A percentile compares a stretch with the other conserved stretches of the same genome.
Conservation (phyloP, 768 basidiomycete species). For the Boletus edulis region DNA sequence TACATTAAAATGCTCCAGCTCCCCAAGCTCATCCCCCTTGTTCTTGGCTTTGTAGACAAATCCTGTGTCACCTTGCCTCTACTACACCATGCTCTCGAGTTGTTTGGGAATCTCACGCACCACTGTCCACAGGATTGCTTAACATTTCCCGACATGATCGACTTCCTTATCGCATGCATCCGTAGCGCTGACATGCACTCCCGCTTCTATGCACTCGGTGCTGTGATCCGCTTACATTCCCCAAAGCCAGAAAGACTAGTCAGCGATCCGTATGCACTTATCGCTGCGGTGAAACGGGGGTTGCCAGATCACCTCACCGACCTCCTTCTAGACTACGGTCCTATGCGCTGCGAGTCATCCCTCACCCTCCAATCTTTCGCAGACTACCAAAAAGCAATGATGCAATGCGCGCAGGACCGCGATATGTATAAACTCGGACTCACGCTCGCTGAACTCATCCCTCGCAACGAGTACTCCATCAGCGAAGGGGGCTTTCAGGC, state of each 20-base stretch:
- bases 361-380: slow-evolving; percentile 37
- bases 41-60: slow-evolving; percentile 41
- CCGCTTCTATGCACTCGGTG: slow-evolving; percentile 52
- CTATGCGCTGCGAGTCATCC: slow-evolving; percentile 43
- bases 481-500: slow-evolving; percentile 50
- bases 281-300: slow-evolving; percentile 41
- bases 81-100: slow-evolving; percentile 48
- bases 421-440: slow-evolving; percentile 52
- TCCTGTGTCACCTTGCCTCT: slow-evolving; percentile 40
- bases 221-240: slow-evolving; percentile 47
- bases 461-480: slow-evolving; percentile 57
- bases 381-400: slow-evolving; percentile 54
- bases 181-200: slow-evolving; percentile 53
- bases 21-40: slow-evolving; percentile 39
- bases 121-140: slow-evolving; percentile 44
- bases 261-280: slow-evolving; percentile 47
- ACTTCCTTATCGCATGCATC: slow-evolving; percentile 52
- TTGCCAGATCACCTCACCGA: slow-evolving; percentile 46
- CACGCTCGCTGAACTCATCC: slow-evolving; percentile 46
- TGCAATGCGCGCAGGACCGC: slow-evolving; percentile 41
- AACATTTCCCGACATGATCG: slow-evolving; percentile 40
- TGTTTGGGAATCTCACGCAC: slow-evolving; percentile 42
- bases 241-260: slow-evolving; percentile 40
- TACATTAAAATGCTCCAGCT: slow-evolving; percentile 41
- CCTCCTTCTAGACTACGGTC: slow-evolving; percentile 47